A percentile compares a stretch with the other conserved stretches of the same genome.
Evolutionary conservation across 805 yeast genomes (phyloP).

Genomic region (Lipomyces orientalis): DNA sequence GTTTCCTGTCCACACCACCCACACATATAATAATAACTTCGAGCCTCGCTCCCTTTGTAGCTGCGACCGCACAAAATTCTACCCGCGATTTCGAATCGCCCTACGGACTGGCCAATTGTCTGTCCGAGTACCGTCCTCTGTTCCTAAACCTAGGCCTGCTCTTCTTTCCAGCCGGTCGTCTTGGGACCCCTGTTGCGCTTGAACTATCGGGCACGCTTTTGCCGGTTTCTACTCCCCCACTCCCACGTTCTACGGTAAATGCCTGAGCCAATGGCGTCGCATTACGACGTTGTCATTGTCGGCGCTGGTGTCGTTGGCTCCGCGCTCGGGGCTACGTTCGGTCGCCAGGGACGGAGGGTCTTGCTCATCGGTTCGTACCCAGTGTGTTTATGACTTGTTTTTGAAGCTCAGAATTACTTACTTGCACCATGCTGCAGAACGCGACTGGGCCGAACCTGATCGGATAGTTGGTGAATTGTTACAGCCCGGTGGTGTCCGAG

Average conservation of each 20-base stretch:
- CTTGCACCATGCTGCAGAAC: conserved; percentile 53
- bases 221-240: not conserved
- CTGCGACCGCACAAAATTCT: too few species aligned
- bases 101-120: too few species aligned
- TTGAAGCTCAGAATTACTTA: not conserved
- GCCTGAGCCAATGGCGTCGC: conserved; percentile 13
- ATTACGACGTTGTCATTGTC: conserved; percentile 82
- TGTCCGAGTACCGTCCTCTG: too few species aligned
- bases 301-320: conserved; percentile 99
- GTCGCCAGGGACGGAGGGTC: conserved; percentile 87
- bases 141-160: too few species aligned
- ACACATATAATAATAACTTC: too few species aligned
- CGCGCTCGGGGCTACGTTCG: conserved; percentile 84
- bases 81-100: too few species aligned
- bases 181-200: not conserved
- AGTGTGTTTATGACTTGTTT: not conserved
- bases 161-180: not conserved
- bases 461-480: conserved; percentile 95
- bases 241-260: not conserved
- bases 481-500: conserved; percentile 96
- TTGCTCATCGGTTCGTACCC: conserved; percentile 52
- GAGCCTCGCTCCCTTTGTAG: too few species aligned
- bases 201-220: not conserved
- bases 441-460: conserved; percentile 92
- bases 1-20: too few species aligned